Conservation (phyloP, 305 asterid species). For the Striga hermonthica region DNA sequence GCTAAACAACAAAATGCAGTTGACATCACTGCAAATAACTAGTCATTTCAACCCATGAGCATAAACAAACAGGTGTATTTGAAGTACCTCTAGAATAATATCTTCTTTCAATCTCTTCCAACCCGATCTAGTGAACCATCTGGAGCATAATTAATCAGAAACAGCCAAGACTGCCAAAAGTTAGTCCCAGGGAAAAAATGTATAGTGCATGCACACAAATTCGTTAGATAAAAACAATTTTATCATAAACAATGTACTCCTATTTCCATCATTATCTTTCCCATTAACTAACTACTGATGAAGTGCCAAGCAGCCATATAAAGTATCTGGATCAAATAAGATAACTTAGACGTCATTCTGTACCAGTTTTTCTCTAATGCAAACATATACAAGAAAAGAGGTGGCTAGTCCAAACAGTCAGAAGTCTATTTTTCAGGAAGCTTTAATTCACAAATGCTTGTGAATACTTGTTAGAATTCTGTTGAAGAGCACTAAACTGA, state of each 20-base stretch:
- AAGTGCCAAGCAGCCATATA: too few species aligned
- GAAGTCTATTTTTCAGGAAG: too few species aligned
- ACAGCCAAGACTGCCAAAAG: constrained; percentile 22
- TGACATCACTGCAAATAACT: constrained; percentile 4
- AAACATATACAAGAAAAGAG: too few species aligned
- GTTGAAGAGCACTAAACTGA: too few species aligned
- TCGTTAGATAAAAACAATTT: constrained; percentile 23
- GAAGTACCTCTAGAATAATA: constrained; percentile 56
- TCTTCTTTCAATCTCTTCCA: constrained; percentile 93
- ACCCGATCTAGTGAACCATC: constrained; percentile 87
- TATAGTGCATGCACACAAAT: constrained; percentile 20
- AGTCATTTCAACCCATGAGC: constrained; percentile 25
- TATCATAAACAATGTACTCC: constrained; percentile 9
- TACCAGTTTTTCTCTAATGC: too few species aligned
- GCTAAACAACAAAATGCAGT: neutral
- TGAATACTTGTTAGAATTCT: too few species aligned
- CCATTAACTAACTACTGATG: too few species aligned
- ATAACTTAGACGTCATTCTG: too few species aligned
- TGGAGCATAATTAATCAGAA: constrained; percentile 42
- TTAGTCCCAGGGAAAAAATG: constrained; percentile 17
- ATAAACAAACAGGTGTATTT: constrained; percentile 20
- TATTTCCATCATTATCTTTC: too few species aligned
- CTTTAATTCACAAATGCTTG: too few species aligned
- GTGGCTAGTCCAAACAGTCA: too few species aligned
- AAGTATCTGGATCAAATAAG: too few species aligned